Base-by-base conservation (phyloP, 441 rosid species). In the Croton setiger region DNA sequence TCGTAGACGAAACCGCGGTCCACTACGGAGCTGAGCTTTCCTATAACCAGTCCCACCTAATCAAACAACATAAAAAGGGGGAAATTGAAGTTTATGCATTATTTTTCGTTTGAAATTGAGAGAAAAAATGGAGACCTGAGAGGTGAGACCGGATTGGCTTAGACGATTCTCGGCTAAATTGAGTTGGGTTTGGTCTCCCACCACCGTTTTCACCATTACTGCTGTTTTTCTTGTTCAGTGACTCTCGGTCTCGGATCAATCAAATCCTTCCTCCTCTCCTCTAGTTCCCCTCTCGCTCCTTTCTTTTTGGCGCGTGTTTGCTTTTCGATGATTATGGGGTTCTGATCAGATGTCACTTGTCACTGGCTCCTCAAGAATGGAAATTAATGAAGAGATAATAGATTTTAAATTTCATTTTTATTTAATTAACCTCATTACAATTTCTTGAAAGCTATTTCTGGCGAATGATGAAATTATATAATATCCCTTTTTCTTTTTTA, bases 31-130 rank as follows among this genome's bases (percentile, higher is more conserved):
- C 92, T 94, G 47, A 94, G 88, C 84, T 86, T 91, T 15, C 97
- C 98, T 45, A 94, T 87, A 70, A 85, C 93, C 51, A 91, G 79
- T 62, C 97, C 98, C 61, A 94, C 96, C 98, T 93, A 71, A 72
- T 8, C 13, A 33, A 66, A 56, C 3, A 17, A 5, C 8, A 69
- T 35, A 67, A 9, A 6, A 53, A 12, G n/a, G 57, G 13, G 7
- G 7, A 37, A 4, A 8, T 41, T 11, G 33, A 63, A 68, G 45
- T 62, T 6, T 9, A 45, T 52, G n/a, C n/a, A n/a, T 4, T 14
- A 15, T 36, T 39, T 57, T 7, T 21, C 4, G 53, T 18, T 0
- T 11, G 41, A 20, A n/a, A 49, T 49, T 8, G 44, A 44, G 61
- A 67, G 23, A 1, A 47, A 36, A 17, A 27, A 52, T 54, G 10